Percentiles rank a stretch among this genome's conserved stretches.
These are phyloP conservation scores for Cyclostephanos tholiformis DNA, from an alignment of 108 stramenopile genomes.

Conservation along the genomic window DNA sequence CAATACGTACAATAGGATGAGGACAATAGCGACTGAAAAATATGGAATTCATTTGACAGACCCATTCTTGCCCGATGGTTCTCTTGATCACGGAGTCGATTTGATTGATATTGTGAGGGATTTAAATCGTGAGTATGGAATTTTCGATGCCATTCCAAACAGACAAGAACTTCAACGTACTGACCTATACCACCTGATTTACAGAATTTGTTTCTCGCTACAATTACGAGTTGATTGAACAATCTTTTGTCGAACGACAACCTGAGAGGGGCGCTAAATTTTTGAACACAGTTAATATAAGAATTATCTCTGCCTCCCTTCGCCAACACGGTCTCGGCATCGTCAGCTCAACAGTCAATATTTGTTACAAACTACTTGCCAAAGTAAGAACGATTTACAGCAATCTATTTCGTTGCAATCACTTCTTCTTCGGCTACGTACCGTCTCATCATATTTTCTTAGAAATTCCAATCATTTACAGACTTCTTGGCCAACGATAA, in stretches of 20 bases:
- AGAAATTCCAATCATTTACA: constrained; percentile 49
- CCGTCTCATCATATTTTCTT: neutral
- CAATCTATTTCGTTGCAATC: neutral
- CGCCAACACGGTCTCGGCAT: constrained; percentile 73
- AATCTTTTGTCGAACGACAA: constrained; percentile 64
- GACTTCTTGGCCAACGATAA: constrained; percentile 61
- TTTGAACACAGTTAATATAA: constrained; percentile 53
- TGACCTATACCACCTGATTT: constrained; percentile 1
- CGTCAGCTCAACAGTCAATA: constrained; percentile 62
- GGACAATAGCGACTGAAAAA: constrained; percentile 48
- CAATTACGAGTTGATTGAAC: constrained; percentile 73
- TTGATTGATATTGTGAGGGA: constrained; percentile 68
- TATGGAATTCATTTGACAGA: constrained; percentile 58
- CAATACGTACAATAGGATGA: constrained; percentile 69
- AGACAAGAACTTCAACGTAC: neutral
- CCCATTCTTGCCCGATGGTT: constrained; percentile 61
- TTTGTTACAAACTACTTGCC: constrained; percentile 61
- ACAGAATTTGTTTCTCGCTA: constrained; percentile 53
- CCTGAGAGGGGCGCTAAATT: constrained; percentile 55
- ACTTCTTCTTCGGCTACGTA: neutral
- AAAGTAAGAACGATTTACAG: constrained; percentile 27
- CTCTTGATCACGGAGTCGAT: constrained; percentile 59
- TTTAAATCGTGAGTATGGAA: constrained; percentile 42
- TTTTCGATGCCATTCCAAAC: neutral
- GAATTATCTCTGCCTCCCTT: constrained; percentile 42